Conservation (phyloP, 2,329 filamentous ascomycete genomes). For the Aspergillus uvarum region DNA sequence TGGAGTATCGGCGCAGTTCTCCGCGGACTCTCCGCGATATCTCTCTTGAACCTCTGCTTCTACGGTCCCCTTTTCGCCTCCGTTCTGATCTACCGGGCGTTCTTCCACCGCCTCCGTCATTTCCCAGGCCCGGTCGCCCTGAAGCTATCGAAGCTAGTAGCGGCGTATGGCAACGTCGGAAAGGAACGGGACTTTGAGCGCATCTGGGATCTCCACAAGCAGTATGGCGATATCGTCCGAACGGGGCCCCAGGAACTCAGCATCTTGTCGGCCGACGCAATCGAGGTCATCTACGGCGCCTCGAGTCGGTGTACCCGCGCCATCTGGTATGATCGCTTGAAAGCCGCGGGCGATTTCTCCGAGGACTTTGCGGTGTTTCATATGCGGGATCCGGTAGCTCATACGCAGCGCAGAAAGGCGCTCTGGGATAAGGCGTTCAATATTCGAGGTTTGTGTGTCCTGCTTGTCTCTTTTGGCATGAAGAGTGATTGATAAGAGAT, state of each 20-base stretch:
- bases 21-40: neutral
- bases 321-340: constrained; percentile 2
- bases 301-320: constrained; percentile 1
- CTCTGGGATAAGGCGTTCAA: constrained; percentile 5
- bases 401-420: neutral
- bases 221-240: neutral
- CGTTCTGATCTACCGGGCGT: neutral
- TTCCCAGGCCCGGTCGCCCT: neutral
- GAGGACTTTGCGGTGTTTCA: neutral
- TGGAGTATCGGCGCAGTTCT: neutral
- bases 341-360: neutral
- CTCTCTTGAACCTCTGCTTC: neutral
- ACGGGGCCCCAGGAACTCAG: neutral
- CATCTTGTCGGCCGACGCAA: neutral
- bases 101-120: neutral
- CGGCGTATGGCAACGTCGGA: neutral
- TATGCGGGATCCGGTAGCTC: neutral
- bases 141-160: neutral
- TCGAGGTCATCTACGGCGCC: neutral
- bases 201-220: neutral
- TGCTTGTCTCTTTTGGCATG: no score
- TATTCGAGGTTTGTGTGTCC: neutral
- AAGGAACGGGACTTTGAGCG: neutral
- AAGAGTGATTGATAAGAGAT: no score
- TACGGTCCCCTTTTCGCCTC: neutral